These are phyloP conservation scores for Diplogelasinospora grovesii DNA, from an alignment of 495 filamentous ascomycete genomes.

Conservation along the genomic window DNA sequence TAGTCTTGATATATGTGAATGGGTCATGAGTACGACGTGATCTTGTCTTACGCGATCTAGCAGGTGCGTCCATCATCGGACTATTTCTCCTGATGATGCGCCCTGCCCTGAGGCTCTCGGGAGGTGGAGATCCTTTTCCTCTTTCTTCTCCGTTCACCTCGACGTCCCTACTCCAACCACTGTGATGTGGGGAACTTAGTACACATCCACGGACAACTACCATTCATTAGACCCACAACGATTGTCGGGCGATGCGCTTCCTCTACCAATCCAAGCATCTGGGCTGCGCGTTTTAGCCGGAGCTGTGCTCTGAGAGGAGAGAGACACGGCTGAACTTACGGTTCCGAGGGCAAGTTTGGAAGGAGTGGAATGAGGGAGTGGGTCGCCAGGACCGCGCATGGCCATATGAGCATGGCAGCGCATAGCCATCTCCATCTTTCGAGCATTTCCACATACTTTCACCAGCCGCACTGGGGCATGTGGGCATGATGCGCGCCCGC, in stretches of 20 bases:
- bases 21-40: constrained; percentile 5
- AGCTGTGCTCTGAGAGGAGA: not conserved
- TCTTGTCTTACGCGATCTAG: constrained; percentile 15
- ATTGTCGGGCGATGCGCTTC: constrained; percentile 2
- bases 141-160: constrained; percentile 1
- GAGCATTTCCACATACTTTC: constrained; percentile 1
- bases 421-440: not conserved
- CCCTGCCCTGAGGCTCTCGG: constrained; percentile 12
- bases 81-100: constrained; percentile 7
- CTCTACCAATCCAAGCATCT: constrained; percentile 7
- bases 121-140: constrained; percentile 2
- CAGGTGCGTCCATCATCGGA: constrained; percentile 2
- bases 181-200: constrained; percentile 3
- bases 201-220: too few species aligned
- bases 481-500: constrained; percentile 1
- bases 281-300: constrained; percentile 13
- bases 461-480: constrained; percentile 4
- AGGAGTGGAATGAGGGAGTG: constrained; percentile 7
- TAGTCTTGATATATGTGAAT: constrained; percentile 5
- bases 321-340: constrained; percentile 13
- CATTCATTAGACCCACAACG: too few species aligned
- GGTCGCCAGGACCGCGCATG: constrained; percentile 9
- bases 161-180: too few species aligned
- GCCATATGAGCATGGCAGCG: not conserved
- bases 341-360: constrained; percentile 3